A percentile compares a stretch with the other conserved stretches of the same genome.
These are phyloP conservation scores for Penicillium oxalicum DNA, from an alignment of 2,329 filamentous ascomycete genomes.

Conservation along the genomic window DNA sequence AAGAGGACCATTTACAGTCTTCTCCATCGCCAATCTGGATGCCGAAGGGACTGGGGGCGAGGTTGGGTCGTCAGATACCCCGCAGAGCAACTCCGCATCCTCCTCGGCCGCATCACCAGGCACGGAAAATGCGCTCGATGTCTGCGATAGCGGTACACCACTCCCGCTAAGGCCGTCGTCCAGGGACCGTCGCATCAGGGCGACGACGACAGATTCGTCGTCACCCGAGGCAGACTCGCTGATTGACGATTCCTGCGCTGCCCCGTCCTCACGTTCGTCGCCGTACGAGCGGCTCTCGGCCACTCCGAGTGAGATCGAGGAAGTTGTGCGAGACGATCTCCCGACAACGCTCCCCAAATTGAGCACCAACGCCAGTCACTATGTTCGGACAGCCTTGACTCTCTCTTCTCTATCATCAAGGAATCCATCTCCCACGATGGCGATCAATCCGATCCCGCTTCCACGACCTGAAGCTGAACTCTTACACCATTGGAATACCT, in stretches of 20 bases:
- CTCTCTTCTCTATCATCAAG: background rate
- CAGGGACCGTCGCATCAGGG: background rate
- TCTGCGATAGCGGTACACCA: background rate
- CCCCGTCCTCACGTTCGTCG: background rate
- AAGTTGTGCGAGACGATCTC: too few species aligned
- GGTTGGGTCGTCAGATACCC: background rate
- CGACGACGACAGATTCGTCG: background rate
- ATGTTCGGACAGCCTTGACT: background rate
- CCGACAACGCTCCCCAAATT: too few species aligned
- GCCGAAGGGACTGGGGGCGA: background rate
- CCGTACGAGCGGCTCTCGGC: too few species aligned
- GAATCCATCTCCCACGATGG: background rate
- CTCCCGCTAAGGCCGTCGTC: background rate
- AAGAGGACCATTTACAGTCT: conserved; percentile 22
- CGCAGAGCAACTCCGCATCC: background rate
- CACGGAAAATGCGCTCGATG: background rate
- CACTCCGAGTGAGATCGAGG: too few species aligned
- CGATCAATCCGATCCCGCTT: conserved; percentile 9
- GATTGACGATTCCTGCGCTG: background rate
- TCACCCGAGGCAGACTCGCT: background rate
- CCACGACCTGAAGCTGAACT: conserved; percentile 18
- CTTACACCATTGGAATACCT: conserved; percentile 27
- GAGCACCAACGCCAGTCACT: too few species aligned
- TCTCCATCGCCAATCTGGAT: conserved; percentile 8
- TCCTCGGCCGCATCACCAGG: background rate